Evolutionary conservation across 2,329 filamentous ascomycete species (phyloP).

Genomic region (Tothia fuscella): DNA sequence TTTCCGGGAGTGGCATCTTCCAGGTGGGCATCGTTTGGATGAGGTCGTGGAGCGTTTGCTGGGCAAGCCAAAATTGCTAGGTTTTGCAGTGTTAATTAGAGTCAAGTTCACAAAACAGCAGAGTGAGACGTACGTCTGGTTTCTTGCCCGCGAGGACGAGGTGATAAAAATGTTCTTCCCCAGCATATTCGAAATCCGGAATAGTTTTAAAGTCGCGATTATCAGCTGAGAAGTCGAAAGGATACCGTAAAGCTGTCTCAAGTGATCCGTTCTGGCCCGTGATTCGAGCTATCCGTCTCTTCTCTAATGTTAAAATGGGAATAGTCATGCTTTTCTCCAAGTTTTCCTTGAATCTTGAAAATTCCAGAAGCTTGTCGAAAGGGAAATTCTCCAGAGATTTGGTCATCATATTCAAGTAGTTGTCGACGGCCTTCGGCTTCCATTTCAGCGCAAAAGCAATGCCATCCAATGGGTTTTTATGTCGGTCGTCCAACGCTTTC

Average conservation of each 20-base stretch:
- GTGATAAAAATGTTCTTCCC: background rate
- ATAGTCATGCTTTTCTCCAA: slow-evolving; percentile 3
- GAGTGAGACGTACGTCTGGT: slow-evolving; percentile 3
- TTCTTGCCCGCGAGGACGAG: background rate
- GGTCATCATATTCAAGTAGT: background rate
- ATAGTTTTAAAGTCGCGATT: slow-evolving; percentile 9
- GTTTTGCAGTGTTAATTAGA: background rate
- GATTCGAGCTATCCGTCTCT: slow-evolving; percentile 4
- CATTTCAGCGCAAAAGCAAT: slow-evolving; percentile 3
- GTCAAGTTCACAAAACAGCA: background rate
- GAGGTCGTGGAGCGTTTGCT: background rate
- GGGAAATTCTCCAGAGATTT: slow-evolving; percentile 6
- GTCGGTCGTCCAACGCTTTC: slow-evolving; percentile 1
- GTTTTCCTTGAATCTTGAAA: slow-evolving; percentile 5
- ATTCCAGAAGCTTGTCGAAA: slow-evolving; percentile 11
- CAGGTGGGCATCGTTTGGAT: background rate
- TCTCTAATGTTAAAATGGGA: slow-evolving; percentile 7
- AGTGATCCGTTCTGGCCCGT: background rate
- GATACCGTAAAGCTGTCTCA: background rate
- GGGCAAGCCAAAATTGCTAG: background rate
- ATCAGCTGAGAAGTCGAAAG: background rate
- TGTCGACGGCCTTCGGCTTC: background rate
- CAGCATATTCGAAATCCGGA: slow-evolving; percentile 5
- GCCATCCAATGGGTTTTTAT: slow-evolving; percentile 1
- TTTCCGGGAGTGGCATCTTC: background rate